Base-by-base conservation (phyloP, 768 basidiomycete genomes). In the Crepidotus variabilis region DNA sequence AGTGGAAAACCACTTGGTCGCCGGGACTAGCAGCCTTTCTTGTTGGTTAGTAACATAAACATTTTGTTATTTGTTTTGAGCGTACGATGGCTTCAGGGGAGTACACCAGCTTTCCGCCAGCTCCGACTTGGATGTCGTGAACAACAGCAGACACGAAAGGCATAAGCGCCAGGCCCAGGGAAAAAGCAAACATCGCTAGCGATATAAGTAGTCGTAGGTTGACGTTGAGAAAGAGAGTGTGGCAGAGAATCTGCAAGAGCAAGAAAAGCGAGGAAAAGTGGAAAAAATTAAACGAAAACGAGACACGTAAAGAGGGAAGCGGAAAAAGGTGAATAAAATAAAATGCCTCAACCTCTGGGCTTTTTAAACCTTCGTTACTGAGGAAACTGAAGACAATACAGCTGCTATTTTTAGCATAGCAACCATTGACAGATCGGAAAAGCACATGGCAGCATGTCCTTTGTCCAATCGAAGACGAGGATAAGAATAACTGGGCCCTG, bases 1-100 rank as follows among this genome's bases (percentile, higher is more conserved):
- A 86, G 57, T 79, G 78, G 73, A 84, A 86, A 57, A 81, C 74
- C 49, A 86, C 82, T 67, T 81, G 79, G 67, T 86, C 84, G 51
- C 83, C 83, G 55, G 71, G 64, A 43, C 71, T 62, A 18, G 82
- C 83, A 55, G 65, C 65, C 81, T 82, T 14, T 11, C 39, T 43
- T 11, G 18, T 43, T 43, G 5, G 28, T 28, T 8, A 28, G 28
- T 28, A 28, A 28, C 39, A 43, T 11, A 20, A 43, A 20, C 18
- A 11, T 11, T 5, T 3, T 43, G 28, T 56, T 22, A 46, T 47
- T 52, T 8, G 50, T 24, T 36, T 48, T 46, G 32, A 10, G 66
- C 78, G 50, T 62, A 84, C 83, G 57, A 85, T 76, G n/a, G 78
- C 77, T 57, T 81, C 77, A 5, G 83, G 85, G 34, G 66, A 67